Conservation (phyloP, 2,329 filamentous ascomycete species). For the Exophiala sp. region DNA sequence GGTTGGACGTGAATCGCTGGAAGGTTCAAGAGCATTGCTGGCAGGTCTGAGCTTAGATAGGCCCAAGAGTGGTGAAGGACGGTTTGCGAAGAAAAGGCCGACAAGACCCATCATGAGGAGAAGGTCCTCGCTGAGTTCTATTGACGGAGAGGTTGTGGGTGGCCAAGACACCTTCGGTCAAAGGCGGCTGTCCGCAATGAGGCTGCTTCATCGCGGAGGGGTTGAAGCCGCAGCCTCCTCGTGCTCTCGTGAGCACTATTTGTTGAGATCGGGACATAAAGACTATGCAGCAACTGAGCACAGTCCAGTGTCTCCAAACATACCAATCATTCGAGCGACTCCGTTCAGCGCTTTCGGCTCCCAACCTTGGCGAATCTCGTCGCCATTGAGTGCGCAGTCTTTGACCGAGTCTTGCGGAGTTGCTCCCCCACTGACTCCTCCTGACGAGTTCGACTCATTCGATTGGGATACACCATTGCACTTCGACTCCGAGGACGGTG, state of each 20-base stretch:
- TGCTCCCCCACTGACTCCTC: conserved; percentile 23
- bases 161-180: background rate
- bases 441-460: conserved; percentile 31
- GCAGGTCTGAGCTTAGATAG: conserved; percentile 10
- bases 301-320: background rate
- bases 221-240: background rate
- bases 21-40: conserved; percentile 6
- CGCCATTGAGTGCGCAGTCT: conserved; percentile 4
- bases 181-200: background rate
- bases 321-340: background rate
- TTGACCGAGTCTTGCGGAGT: conserved; percentile 14
- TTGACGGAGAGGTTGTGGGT: conserved; percentile 5
- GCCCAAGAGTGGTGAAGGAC: conserved; percentile 8
- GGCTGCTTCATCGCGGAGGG: conserved; percentile 5
- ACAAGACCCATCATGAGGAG: conserved; percentile 3
- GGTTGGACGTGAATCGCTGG: background rate
- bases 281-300: background rate
- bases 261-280: background rate
- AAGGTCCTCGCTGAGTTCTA: conserved; percentile 16
- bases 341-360: conserved; percentile 4
- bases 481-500: conserved; percentile 1
- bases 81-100: background rate
- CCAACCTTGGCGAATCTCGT: conserved; percentile 11
- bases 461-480: conserved; percentile 23
- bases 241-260: background rate